Conservation (phyloP, 2,329 filamentous ascomycete species). For the Davidsoniella eucalypti region DNA sequence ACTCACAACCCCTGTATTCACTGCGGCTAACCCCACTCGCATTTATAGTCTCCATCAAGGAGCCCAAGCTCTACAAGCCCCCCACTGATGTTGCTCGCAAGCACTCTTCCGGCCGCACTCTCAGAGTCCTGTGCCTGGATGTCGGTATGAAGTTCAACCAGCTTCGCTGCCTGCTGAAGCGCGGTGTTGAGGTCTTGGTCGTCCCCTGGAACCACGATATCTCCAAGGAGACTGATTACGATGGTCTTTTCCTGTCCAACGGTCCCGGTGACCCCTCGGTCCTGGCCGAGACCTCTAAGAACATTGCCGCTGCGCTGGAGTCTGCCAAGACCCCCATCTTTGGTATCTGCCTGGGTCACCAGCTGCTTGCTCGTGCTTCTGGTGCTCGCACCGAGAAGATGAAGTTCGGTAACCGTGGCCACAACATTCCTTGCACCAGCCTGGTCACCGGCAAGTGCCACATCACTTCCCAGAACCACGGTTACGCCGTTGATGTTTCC, state of each 20-base stretch:
- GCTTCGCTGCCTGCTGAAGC: constrained; percentile 75
- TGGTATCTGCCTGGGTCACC: constrained; percentile 90
- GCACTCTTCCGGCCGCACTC: constrained; percentile 72
- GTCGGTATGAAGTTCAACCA: constrained; percentile 99
- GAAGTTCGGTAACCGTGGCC: constrained; percentile 98
- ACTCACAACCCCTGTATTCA: too few relatives aligned
- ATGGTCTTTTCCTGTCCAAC: constrained; percentile 95
- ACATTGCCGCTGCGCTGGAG: constrained; percentile 59
- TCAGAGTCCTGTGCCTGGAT: constrained; percentile 84
- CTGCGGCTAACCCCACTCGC: constrained; percentile 17
- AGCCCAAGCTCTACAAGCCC: constrained; percentile 73
- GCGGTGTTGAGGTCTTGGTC: constrained; percentile 85
- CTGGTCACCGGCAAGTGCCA: constrained; percentile 92
- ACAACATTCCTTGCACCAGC: constrained; percentile 97
- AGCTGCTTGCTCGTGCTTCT: constrained; percentile 74
- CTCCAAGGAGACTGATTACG: constrained; percentile 62
- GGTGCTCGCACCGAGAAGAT: constrained; percentile 83
- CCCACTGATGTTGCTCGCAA: constrained; percentile 54
- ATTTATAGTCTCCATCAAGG: constrained; percentile 64
- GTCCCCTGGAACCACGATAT: constrained; percentile 96
- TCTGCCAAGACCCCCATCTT: constrained; percentile 78
- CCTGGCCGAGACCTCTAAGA: constrained; percentile 61
- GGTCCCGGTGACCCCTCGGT: constrained; percentile 89
- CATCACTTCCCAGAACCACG: constrained; percentile 98
- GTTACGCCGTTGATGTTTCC: constrained; percentile 74